A percentile compares a stretch with the other conserved stretches of the same genome.
phyloP scores from a whole-genome alignment of 495 filamentous ascomycete species.

The Penicillium chermesinum region DNA sequence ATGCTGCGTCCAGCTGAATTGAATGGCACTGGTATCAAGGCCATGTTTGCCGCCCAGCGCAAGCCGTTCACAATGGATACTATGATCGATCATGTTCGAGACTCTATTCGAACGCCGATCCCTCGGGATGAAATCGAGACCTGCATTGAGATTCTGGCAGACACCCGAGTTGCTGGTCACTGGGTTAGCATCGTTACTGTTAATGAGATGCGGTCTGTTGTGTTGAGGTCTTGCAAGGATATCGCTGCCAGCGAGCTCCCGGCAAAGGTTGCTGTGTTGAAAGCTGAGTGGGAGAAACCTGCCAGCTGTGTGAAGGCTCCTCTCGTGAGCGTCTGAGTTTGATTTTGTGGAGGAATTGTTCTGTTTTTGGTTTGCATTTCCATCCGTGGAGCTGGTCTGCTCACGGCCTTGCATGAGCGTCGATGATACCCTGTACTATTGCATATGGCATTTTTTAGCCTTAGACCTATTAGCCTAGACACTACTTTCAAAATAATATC shows the following conservation, averaged over 20 bases:
- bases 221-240: conserved; percentile 41
- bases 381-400: conserved; percentile 23
- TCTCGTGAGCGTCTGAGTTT: conserved; percentile 13
- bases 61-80: conserved; percentile 38
- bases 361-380: conserved; percentile 26
- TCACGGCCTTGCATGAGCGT: conserved; percentile 33
- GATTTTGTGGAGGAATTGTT: conserved; percentile 13
- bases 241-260: conserved; percentile 38
- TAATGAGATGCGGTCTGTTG: conserved; percentile 37
- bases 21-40: conserved; percentile 30
- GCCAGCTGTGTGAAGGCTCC: conserved; percentile 9
- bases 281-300: conserved; percentile 28
- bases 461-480: conserved; percentile 6
- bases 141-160: conserved; percentile 41
- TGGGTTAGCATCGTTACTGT: conserved; percentile 43
- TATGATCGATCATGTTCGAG: conserved; percentile 36
- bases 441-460: conserved; percentile 12
- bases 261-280: conserved; percentile 31
- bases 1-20: conserved; percentile 35
- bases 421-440: conserved; percentile 29
- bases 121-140: conserved; percentile 35
- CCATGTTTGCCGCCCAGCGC: conserved; percentile 31
- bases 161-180: conserved; percentile 37
- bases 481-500: conserved; percentile 18
- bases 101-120: conserved; percentile 39